Evolutionary conservation across 208 protist genomes (phyloP), one percentile per base, ranked within the genome.

Genomic region (Sergeia podlipaevii): DNA sequence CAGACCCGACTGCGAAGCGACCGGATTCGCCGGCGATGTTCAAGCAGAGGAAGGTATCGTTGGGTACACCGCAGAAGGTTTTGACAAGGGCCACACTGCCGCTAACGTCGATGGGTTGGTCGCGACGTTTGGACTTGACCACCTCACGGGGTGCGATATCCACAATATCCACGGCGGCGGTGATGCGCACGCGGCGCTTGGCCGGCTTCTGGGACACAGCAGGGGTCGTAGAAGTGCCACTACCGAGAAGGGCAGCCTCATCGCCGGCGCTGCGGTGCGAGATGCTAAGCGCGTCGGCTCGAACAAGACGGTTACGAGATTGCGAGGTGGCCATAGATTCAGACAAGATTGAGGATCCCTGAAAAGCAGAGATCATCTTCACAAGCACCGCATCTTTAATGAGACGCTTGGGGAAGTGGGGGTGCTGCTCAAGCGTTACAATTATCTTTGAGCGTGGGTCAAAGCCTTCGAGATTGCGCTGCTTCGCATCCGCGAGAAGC

Each of bases 1-100:
- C 82, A 4, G 78, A 88, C 51, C 85, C 80, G 15, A 93, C 75
- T 3, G 85, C 85, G 65, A 85, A 84, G 48, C 80, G 85, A 21
- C 78, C 77, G 3, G 53, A 38, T 46, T 80, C 80, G 5, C 75
- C 80, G 20, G 78, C 85, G 27, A 55, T 70, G 33, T 53, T 53
- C 15, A 89, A 69, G 63, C 85, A 89, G 11, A 93, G 71, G 45
- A 93, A 93, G 52, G 85, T 93, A 58, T 93, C 85, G 27, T 67
- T 66, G 15, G 60, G 41, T 3, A 89, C 68, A 17, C 80, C 85
- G 32, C 58, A 70, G 65, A 89, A 86, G 27, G 70, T 74, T 36
- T 73, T 70, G 30, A 79, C 54, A 41, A 93, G 76, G 0, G 50
- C 80, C 38, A 93, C 70, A 18, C 58, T 83, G 39, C 85, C 85